Evolutionary conservation across 306 rosid genomes (phyloP), one percentile per base, ranked within the genome.

Genomic region (Cercis canadensis): DNA sequence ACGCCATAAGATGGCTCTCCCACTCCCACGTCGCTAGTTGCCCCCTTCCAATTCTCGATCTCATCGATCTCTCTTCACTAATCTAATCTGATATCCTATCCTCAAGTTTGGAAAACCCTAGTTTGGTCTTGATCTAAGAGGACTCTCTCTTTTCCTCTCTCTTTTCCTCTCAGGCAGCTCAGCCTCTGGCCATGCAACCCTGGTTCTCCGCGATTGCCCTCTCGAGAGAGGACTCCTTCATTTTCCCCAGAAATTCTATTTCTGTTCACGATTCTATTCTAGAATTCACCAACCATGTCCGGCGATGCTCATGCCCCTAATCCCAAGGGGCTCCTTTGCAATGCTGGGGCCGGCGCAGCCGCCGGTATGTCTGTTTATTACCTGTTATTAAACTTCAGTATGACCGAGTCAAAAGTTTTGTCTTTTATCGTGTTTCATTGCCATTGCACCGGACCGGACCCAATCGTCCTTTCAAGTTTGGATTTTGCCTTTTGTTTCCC

Each of bases 141-240:
- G 43, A 5, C 10, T 8, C 43, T 37, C 10, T 37, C 10, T 37
- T 37, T 37, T 7, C 39, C 32, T 7, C 57, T 51, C 58, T 31
- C 75, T 57, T 39, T 41, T 39, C 39, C 62, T 17, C 62, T 13
- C 4, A 4, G 51, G 65, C 72, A 39, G 21, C 76, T 81, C 77
- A 31, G 57, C 37, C 76, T 69, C 80, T 71, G 89, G 94, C 94
- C 96, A 90, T 90, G 96, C 96, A 82, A 83, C 86, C 73, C 84
- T 88, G 88, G 72, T 86, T 69, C 40, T 74, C 83, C 72, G 50
- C 67, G 78, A 88, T 58, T 73, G 72, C 71, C 94, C 88, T 86
- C 96, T 81, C 37, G 32, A 65, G 63, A 82, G 96, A 90, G 94
- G 96, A 63, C 73, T 86, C 58, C 53, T 65, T 65, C 66, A 69